Percentiles rank a stretch among this genome's conserved stretches.
Evolutionary conservation across 441 rosid genomes (phyloP).

Genomic region (Raphanus hybrid): DNA sequence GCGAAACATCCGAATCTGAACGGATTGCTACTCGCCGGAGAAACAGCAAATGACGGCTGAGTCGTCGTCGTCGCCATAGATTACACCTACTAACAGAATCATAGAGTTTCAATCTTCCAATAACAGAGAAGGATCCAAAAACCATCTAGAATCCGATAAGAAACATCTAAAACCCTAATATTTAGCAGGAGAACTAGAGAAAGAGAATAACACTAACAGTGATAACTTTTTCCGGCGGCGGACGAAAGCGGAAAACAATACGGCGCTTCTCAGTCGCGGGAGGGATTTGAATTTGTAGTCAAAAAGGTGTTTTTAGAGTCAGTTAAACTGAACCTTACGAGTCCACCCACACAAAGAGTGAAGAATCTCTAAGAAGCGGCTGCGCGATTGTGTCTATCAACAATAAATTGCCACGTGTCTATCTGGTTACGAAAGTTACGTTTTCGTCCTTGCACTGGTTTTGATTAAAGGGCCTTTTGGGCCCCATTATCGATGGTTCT

Average conservation of each 20-base stretch:
- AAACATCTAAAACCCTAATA: constrained; percentile 20
- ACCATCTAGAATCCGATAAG: too few species aligned
- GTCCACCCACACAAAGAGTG: constrained; percentile 13
- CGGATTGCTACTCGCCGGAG: constrained; percentile 25
- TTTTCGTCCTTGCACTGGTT: not conserved
- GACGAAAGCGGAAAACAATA: not conserved
- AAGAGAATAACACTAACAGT: constrained; percentile 9
- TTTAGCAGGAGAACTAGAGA: not conserved
- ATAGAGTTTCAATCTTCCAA: not conserved
- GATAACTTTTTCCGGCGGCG: not conserved
- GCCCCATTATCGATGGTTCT: not conserved
- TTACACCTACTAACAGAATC: constrained; percentile 19
- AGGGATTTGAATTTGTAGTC: constrained; percentile 27
- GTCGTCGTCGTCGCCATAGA: constrained; percentile 40
- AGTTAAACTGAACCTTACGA: constrained; percentile 12
- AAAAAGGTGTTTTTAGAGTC: constrained; percentile 12
- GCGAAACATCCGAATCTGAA: constrained; percentile 30
- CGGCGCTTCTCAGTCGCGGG: constrained; percentile 17
- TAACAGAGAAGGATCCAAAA: not conserved
- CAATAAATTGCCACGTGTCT: constrained; percentile 28
- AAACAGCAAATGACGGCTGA: constrained; percentile 35
- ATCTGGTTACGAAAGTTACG: constrained; percentile 7
- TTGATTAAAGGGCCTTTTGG: not conserved
- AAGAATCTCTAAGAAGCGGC: constrained; percentile 30
- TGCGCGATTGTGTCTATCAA: constrained; percentile 34